A percentile compares a stretch with the other conserved stretches of the same genome.
phyloP scores from a whole-genome alignment of 352 stramenopile genomes.

The Phytophthora gonapodyides region DNA sequence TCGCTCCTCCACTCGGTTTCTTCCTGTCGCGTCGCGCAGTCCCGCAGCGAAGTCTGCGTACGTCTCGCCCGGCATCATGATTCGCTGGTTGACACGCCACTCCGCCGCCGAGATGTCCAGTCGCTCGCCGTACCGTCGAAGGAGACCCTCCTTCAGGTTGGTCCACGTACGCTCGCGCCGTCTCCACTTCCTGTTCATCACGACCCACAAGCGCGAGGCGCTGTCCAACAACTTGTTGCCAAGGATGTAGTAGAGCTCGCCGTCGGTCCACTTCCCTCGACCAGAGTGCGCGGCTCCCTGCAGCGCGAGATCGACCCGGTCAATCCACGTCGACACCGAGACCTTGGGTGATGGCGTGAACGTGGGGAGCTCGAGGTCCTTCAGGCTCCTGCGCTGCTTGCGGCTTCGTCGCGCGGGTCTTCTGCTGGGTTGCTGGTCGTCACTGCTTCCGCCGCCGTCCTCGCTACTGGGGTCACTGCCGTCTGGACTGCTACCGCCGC shows the following conservation, averaged over 20 bases:
- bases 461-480: no score
- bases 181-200: not conserved
- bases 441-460: no score
- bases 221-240: slow-evolving; percentile 13
- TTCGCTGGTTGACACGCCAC: slow-evolving; percentile 1
- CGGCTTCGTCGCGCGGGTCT: no score
- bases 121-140: slow-evolving; percentile 3
- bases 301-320: not conserved
- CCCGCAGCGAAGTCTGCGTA: slow-evolving; percentile 11
- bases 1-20: not conserved
- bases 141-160: not conserved
- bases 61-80: not conserved
- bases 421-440: no score
- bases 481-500: no score
- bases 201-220: not conserved
- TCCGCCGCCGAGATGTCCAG: not conserved
- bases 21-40: not conserved
- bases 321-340: slow-evolving; percentile 1
- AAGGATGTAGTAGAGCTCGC: slow-evolving; percentile 3
- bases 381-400: not conserved
- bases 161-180: not conserved
- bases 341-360: not conserved
- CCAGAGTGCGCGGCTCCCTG: not conserved
- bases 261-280: slow-evolving; percentile 1
- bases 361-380: slow-evolving; percentile 2